Evolutionary conservation across 192 early-diverging fungal species (phyloP), one percentile per base, ranked within the genome.

Genomic region (Coemansia sp.): DNA sequence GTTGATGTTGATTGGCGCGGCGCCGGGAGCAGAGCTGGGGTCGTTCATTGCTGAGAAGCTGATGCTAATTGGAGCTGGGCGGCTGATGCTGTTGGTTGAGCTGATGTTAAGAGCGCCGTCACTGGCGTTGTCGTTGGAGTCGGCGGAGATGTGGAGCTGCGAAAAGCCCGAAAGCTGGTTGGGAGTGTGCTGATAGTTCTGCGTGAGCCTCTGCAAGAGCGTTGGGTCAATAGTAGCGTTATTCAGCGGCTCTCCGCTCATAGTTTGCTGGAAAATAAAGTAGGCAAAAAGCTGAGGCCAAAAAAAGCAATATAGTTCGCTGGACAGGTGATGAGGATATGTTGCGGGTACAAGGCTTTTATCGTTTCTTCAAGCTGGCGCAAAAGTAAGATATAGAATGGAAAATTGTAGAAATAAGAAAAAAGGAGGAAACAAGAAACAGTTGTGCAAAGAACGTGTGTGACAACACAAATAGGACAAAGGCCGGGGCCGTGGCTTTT

Each of bases 211-310:
- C 72, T 80, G 77, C 66, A 80, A 63, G 64, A 80, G 61, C 69
- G 72, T 74, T 25, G 77, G 69, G 77, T 80, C 69, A 52, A 80
- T 74, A 39, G 63, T 55, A 28, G 68, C 68, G 66, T 49, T 73
- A 64, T 58, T 74, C 58, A 62, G 68, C 77, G 72, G 77, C 77
- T 64, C 68, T 52, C 77, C 72, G 77, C 77, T 74, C 77, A 80
- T 80, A 80, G 72, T 80, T 66, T 63, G 37, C 61, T 62, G 30
- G 34, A 3, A 25, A 33, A 46, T 49, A 66, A 34, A 23, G 43
- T 29, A 25, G 35, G 28, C 37, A 40, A 42, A 21, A 29, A 63
- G 15, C 16, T 46, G 30, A 23, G 20, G 23, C 21, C 46, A 43
- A 43, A 43, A 49, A 25, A 25, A 8, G 20, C 3, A 49, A 49